A percentile compares a stretch with the other conserved stretches of the same genome.
Evolutionary conservation across 1,139 yeast species (phyloP).

Genomic region (Saccharomyces uvarum): DNA sequence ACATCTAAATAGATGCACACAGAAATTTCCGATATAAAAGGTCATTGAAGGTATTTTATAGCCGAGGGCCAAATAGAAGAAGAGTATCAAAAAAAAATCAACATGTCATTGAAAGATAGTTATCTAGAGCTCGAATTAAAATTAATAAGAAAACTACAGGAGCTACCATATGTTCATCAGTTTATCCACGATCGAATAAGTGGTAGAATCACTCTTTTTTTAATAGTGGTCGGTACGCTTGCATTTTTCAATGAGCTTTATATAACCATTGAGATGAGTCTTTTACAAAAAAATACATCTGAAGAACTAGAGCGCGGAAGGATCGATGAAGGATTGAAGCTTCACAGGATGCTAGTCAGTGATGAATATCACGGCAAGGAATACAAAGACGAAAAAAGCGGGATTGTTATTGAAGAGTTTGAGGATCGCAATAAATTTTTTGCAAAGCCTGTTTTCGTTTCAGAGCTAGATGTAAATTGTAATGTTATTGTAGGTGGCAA

Average conservation of each 20-base stretch:
- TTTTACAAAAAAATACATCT: constrained; percentile 29
- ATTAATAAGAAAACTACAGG: constrained; percentile 15
- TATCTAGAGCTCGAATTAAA: constrained; percentile 20
- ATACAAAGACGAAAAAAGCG: constrained; percentile 28
- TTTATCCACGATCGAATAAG: constrained; percentile 28
- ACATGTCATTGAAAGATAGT: constrained; percentile 1
- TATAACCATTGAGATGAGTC: constrained; percentile 31
- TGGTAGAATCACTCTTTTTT: constrained; percentile 31
- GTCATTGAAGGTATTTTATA: not conserved
- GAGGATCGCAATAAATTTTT: constrained; percentile 61
- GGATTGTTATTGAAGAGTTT: constrained; percentile 32
- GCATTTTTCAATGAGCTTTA: constrained; percentile 31
- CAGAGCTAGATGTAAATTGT: constrained; percentile 55
- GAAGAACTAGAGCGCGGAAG: constrained; percentile 27
- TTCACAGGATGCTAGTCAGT: constrained; percentile 26
- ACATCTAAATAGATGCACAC: not conserved
- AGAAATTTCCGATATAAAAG: not conserved
- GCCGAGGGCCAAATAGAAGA: not conserved
- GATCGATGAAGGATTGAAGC: constrained; percentile 26
- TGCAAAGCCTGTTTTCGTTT: constrained; percentile 71
- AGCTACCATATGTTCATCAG: constrained; percentile 21
- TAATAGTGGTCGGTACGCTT: constrained; percentile 27
- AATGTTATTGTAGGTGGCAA: constrained; percentile 33
- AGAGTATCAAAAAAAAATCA: not conserved
- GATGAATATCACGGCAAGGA: constrained; percentile 31